Evolutionary conservation across 768 basidiomycete genomes (phyloP), one percentile per base, ranked within the genome.

Genomic region (Lentinula sp.): DNA sequence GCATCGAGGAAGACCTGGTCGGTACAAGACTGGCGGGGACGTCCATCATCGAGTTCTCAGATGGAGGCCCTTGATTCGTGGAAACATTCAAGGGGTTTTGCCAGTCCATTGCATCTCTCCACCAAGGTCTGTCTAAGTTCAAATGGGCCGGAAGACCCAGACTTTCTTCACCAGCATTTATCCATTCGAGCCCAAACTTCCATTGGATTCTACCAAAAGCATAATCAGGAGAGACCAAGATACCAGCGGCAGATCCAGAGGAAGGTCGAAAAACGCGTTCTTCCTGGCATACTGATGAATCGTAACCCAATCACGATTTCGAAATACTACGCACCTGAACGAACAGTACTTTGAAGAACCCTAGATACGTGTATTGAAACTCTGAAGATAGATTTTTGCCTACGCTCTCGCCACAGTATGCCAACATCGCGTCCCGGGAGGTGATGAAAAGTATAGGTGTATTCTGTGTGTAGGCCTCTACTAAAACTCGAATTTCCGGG

Each of bases 101-200:
- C 16, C 45, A 37, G 49, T 51, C 21, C n/a, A 45, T 61, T 35
- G 43, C 52, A 23, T 65, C 60, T 37, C 63, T 62, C 74, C 74
- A 76, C 68, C 73, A 74, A 16, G 68, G 65, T 23, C 60, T 64
- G 62, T 37, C 61, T 49, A 39, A 43, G 21, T 7, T 64, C 43
- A 21, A 48, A 42, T n/a, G 50, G 16, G 18, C 49, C n/a, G 59
- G 54, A 50, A 68, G 55, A 16, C 70, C 67, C 37, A 71, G 64
- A 35, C 64, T 63, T 23, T 78, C 74, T 67, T 84, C 82, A 3
- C 82, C 83, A 23, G 82, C 83, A 4, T 76, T 69, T 10, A 73
- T 73, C 84, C 84, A 85, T 53, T 73, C 66, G 31, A 82, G 72
- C n/a, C 68, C 71, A 45, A 84, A 71, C 46, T 64, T 65, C 83